phyloP scores from a whole-genome alignment of 1,284 basidiomycete genomes.

The Cutaneotrichosporon sp. region DNA sequence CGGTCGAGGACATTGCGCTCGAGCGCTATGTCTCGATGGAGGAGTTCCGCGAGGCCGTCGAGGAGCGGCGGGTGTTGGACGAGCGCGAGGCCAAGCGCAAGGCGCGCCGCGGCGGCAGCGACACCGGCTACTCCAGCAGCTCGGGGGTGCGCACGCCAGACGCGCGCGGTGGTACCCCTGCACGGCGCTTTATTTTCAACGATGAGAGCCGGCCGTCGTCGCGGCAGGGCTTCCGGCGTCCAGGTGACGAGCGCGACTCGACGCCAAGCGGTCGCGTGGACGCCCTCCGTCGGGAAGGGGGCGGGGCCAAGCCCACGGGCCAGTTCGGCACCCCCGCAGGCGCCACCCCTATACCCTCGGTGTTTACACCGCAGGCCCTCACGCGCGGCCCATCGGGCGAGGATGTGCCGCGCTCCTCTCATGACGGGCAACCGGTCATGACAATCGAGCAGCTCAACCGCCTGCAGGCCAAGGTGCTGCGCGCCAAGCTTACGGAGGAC shows the following conservation, averaged over 20 bases:
- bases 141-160: slow-evolving; percentile 51
- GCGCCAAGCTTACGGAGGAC: slow-evolving; percentile 78
- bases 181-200: slow-evolving; percentile 53
- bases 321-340: slow-evolving; percentile 13
- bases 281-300: slow-evolving; percentile 38
- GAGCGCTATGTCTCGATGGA: slow-evolving; percentile 84
- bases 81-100: slow-evolving; percentile 66
- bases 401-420: background rate
- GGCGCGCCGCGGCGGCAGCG: slow-evolving; percentile 47
- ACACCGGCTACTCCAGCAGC: slow-evolving; percentile 58
- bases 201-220: slow-evolving; percentile 60
- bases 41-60: slow-evolving; percentile 83
- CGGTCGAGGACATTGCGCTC: slow-evolving; percentile 78
- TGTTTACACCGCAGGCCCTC: slow-evolving; percentile 70
- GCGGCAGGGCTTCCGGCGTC: slow-evolving; percentile 74
- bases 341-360: slow-evolving; percentile 79
- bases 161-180: slow-evolving; percentile 48
- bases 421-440: slow-evolving; percentile 38
- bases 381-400: slow-evolving; percentile 34
- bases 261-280: slow-evolving; percentile 31
- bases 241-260: slow-evolving; percentile 61
- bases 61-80: slow-evolving; percentile 81
- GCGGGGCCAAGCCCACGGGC: slow-evolving; percentile 21
- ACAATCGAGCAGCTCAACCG: slow-evolving; percentile 72
- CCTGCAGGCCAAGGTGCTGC: slow-evolving; percentile 87